Evolutionary conservation across 768 basidiomycete genomes (phyloP).

Genomic region (Cystofilobasidium capitatum): DNA sequence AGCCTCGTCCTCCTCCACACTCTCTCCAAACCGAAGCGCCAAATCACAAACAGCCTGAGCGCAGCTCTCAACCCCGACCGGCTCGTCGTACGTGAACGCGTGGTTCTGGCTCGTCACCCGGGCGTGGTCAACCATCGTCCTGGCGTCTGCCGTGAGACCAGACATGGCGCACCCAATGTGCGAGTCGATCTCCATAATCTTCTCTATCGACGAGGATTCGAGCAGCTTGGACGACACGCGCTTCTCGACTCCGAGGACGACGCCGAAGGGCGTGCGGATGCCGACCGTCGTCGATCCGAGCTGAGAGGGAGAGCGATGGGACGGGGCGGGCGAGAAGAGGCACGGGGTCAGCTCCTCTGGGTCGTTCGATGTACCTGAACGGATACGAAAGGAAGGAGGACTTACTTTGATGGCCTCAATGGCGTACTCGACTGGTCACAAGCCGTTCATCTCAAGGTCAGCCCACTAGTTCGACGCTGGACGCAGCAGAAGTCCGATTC

Average conservation of each 20-base stretch:
- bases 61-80: slow-evolving; percentile 91
- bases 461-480: neutral
- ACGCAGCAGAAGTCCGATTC: neutral
- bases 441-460: neutral
- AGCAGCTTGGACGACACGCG: slow-evolving; percentile 93
- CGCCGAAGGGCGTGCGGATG: slow-evolving; percentile 78
- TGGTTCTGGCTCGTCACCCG: slow-evolving; percentile 94
- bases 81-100: slow-evolving; percentile 91
- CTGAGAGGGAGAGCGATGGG: slow-evolving; percentile 43
- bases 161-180: slow-evolving; percentile 99
- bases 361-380: neutral
- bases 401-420: slow-evolving; percentile 95
- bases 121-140: slow-evolving; percentile 99
- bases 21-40: slow-evolving; percentile 93
- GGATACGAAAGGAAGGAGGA: neutral
- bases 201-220: slow-evolving; percentile 91
- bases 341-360: neutral
- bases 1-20: slow-evolving; percentile 95
- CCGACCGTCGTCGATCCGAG: slow-evolving; percentile 97
- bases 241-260: slow-evolving; percentile 93
- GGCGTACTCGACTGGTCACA: slow-evolving; percentile 80
- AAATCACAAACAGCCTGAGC: slow-evolving; percentile 98
- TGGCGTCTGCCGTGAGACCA: slow-evolving; percentile 84
- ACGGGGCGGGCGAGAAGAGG: neutral
- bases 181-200: slow-evolving; percentile 98